Percentiles rank a stretch among this genome's conserved stretches.
Evolutionary conservation across 768 basidiomycete genomes (phyloP).

Genomic region (Leccinum sublutescens): DNA sequence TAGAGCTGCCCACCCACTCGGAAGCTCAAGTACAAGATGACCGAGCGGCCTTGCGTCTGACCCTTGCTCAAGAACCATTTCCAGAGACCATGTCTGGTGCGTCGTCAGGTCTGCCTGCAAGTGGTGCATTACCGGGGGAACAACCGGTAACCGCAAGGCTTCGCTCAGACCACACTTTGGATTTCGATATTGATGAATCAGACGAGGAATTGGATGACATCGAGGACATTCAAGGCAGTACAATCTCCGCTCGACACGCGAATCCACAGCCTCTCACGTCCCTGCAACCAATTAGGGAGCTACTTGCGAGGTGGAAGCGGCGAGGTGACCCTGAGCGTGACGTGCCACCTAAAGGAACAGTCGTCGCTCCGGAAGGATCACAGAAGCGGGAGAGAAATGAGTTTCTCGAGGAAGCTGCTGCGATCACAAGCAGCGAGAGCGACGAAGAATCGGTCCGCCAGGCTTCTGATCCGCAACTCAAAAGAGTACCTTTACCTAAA

Average conservation of each 20-base stretch:
- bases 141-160: not conserved
- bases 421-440: conserved; percentile 13
- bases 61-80: conserved; percentile 2
- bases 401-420: conserved; percentile 8
- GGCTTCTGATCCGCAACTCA: conserved; percentile 22
- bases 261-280: conserved; percentile 2
- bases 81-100: not conserved
- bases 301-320: conserved; percentile 10
- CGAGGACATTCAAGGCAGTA: not conserved
- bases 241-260: conserved; percentile 3
- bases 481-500: conserved; percentile 34
- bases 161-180: conserved; percentile 1
- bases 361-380: conserved; percentile 1
- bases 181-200: conserved; percentile 8
- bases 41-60: not conserved
- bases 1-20: conserved; percentile 2
- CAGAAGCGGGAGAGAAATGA: conserved; percentile 8
- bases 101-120: not conserved
- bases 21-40: conserved; percentile 1
- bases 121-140: not conserved
- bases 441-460: conserved; percentile 14
- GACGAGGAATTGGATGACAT: not conserved
- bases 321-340: conserved; percentile 6
- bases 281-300: conserved; percentile 14
- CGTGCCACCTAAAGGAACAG: not conserved